A percentile compares a stretch with the other conserved stretches of the same genome.
Conservation (phyloP, 805 yeast species). For the Cyberlindnera samutprakarnensis region DNA sequence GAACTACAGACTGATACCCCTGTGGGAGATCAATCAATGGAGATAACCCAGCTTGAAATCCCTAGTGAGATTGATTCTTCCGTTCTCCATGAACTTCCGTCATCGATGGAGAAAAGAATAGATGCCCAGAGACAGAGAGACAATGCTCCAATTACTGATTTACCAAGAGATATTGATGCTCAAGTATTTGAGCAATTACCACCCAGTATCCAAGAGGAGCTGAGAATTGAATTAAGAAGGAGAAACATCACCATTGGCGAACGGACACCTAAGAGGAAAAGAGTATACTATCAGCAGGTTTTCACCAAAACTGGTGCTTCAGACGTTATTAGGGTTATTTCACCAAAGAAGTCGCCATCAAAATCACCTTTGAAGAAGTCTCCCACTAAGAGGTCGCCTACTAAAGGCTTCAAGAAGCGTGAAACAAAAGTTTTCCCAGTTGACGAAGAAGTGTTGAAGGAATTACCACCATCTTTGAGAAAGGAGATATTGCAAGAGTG, state of each 20-base stretch:
- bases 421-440: slow-evolving; percentile 4
- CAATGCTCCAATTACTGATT: slow-evolving; percentile 13
- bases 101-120: slow-evolving; percentile 10
- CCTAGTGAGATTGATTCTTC: slow-evolving; percentile 25
- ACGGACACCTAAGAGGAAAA: slow-evolving; percentile 16
- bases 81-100: slow-evolving; percentile 21
- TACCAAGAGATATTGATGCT: slow-evolving; percentile 45
- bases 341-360: slow-evolving; percentile 7
- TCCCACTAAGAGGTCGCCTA: slow-evolving; percentile 3
- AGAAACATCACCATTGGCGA: slow-evolving; percentile 25
- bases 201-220: slow-evolving; percentile 51
- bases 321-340: slow-evolving; percentile 13
- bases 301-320: slow-evolving; percentile 10
- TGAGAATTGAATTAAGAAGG: slow-evolving; percentile 43
- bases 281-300: slow-evolving; percentile 17
- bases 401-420: not conserved
- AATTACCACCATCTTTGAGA: slow-evolving; percentile 17
- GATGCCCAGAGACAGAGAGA: slow-evolving; percentile 10
- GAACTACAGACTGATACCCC: not conserved
- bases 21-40: not conserved
- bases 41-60: slow-evolving; percentile 17
- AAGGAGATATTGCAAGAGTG: slow-evolving; percentile 16
- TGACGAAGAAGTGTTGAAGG: slow-evolving; percentile 19
- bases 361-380: slow-evolving; percentile 12
- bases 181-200: slow-evolving; percentile 64